Conservation (phyloP, 2,329 filamentous ascomycete species). For the Torrubiella hemipterigena region DNA sequence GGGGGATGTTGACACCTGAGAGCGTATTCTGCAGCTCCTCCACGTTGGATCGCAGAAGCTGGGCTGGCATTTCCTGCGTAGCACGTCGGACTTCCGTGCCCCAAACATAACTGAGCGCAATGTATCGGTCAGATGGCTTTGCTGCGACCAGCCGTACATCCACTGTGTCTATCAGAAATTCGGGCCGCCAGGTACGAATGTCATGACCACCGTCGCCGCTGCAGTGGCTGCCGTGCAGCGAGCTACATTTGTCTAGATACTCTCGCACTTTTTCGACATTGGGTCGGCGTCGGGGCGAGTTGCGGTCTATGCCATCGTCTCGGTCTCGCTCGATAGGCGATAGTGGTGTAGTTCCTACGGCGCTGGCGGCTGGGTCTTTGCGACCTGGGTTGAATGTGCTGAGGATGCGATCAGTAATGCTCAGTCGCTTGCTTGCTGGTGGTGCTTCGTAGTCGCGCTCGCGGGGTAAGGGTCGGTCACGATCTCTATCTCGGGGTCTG, state of each 20-base stretch:
- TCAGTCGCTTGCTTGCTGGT: slow-evolving; percentile 23
- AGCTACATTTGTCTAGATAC: slow-evolving; percentile 30
- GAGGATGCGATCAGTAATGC: slow-evolving; percentile 26
- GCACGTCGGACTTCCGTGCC: slow-evolving; percentile 16
- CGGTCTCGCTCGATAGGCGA: slow-evolving; percentile 2
- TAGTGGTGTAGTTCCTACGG: slow-evolving; percentile 19
- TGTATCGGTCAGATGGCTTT: slow-evolving; percentile 25
- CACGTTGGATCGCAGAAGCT: slow-evolving; percentile 23
- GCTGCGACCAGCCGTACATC: slow-evolving; percentile 25
- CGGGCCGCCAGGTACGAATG: slow-evolving; percentile 23
- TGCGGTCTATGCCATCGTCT: slow-evolving; percentile 10
- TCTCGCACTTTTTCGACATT: too few relatives aligned
- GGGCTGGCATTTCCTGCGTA: slow-evolving; percentile 14
- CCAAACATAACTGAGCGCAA: slow-evolving; percentile 35
- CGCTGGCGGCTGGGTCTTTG: slow-evolving; percentile 14
- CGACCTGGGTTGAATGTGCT: slow-evolving; percentile 20
- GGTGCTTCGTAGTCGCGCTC: slow-evolving; percentile 14
- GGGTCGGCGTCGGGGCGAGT: slow-evolving; percentile 23
- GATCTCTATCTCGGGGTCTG: slow-evolving; percentile 10
- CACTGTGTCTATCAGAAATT: slow-evolving; percentile 28
- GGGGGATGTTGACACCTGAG: slow-evolving; percentile 24
- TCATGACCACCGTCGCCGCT: slow-evolving; percentile 13
- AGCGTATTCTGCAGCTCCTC: slow-evolving; percentile 21
- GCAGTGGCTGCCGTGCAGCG: slow-evolving; percentile 29
- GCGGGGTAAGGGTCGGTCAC: slow-evolving; percentile 9